phyloP scores from a whole-genome alignment of 202 grass and related monocot species.

The Setaria italica region DNA sequence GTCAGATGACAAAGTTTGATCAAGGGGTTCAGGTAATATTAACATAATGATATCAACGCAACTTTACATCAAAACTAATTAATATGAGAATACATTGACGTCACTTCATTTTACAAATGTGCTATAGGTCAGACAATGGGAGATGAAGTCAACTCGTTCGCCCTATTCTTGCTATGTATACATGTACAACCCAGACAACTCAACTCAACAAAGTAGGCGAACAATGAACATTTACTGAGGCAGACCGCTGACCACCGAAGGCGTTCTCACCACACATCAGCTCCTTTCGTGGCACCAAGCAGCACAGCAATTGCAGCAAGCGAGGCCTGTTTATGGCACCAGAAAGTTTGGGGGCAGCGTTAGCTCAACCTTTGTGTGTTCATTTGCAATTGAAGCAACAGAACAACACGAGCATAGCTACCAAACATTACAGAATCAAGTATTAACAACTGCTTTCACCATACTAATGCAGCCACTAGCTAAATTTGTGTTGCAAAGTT shows the following conservation, averaged over 20 bases:
- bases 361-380: slow-evolving; percentile 12
- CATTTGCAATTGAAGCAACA: slow-evolving; percentile 5
- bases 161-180: slow-evolving; percentile 19
- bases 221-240: slow-evolving; percentile 15
- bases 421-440: not conserved
- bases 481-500: slow-evolving; percentile 2
- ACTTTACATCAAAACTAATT: not conserved
- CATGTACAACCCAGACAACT: slow-evolving; percentile 43
- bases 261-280: slow-evolving; percentile 56
- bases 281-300: slow-evolving; percentile 71
- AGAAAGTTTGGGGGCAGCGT: slow-evolving; percentile 28
- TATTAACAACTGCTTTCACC: not conserved
- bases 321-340: slow-evolving; percentile 57
- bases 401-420: not conserved
- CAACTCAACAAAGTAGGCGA: not conserved
- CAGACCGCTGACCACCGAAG: not conserved
- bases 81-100: not conserved
- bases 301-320: slow-evolving; percentile 70
- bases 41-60: not conserved
- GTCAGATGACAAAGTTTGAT: not conserved
- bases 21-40: not conserved
- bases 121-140: not conserved
- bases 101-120: slow-evolving; percentile 23
- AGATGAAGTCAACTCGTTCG: not conserved
- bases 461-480: not conserved